These are phyloP conservation scores for Phytophthora kernoviae DNA, from an alignment of 352 stramenopile genomes.

Conservation along the genomic window DNA sequence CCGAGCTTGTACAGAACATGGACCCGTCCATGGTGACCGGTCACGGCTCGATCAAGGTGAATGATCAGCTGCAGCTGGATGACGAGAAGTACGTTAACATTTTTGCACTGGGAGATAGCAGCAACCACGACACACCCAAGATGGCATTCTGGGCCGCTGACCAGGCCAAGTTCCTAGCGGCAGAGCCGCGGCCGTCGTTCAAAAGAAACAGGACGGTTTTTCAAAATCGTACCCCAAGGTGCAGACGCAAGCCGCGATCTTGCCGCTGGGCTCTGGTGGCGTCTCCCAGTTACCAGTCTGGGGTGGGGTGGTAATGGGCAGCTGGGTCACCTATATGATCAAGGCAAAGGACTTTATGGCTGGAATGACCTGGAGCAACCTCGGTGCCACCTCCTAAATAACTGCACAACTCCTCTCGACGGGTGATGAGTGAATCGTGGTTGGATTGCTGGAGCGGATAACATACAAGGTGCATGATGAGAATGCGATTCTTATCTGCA, in stretches of 20 bases:
- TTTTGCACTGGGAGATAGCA: constrained; percentile 57
- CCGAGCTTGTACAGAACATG: constrained; percentile 38
- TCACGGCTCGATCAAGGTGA: constrained; percentile 51
- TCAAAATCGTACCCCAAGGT: constrained; percentile 32
- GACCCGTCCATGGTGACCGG: constrained; percentile 40
- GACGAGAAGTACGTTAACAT: constrained; percentile 42
- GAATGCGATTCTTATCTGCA: too few species aligned
- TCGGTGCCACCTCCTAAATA: constrained; percentile 29
- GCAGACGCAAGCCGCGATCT: constrained; percentile 34
- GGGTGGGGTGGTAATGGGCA: constrained; percentile 41
- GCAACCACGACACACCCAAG: constrained; percentile 50
- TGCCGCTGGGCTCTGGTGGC: constrained; percentile 42
- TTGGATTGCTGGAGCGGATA: too few species aligned
- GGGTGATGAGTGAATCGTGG: too few species aligned
- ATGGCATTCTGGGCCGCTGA: constrained; percentile 40
- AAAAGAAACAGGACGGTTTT: constrained; percentile 25
- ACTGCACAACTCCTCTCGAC: too few species aligned
- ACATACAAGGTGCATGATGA: too few species aligned
- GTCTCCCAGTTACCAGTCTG: constrained; percentile 50
- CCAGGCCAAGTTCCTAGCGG: constrained; percentile 45
- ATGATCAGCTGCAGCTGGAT: constrained; percentile 51
- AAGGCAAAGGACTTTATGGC: constrained; percentile 50
- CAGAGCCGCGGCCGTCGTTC: constrained; percentile 27
- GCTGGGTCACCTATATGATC: constrained; percentile 43
- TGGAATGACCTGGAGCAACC: constrained; percentile 29